Evolutionary conservation across 352 stramenopile genomes (phyloP), one percentile per base, ranked within the genome.

Genomic region (Phytophthora nicotianae): DNA sequence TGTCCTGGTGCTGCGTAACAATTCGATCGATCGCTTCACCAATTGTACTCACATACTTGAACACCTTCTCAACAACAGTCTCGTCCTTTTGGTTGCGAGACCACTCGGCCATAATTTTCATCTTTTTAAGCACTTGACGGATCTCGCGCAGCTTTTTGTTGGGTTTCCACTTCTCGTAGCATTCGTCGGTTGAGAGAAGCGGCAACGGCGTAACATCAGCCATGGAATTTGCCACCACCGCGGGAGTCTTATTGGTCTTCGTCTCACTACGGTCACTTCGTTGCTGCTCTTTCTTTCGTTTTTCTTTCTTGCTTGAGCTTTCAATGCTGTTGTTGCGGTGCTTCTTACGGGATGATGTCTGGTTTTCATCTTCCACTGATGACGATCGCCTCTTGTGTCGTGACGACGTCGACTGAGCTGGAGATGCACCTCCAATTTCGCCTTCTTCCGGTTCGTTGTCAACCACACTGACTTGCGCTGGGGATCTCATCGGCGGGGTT

Each of bases 41-140:
- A 46, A 95, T 95, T 32, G 81, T 89, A 47, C 75, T 87, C 43
- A 95, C 76, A 58, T 95, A 95, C 67, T 95, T 93, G 68, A 75
- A 83, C 61, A 95, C 80, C 66, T 95, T 95, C 50, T 95, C 87
- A 11, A 94, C 78, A 26, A 95, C 81, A 2, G 89, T 86, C 72
- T 91, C 81, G 40, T 95, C 83, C 35, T 85, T 88, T 55, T 94
- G 85, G 51, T 83, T 77, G 59, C 86, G 82, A 21, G 84, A 93
- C 87, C 87, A 95, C 14, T 85, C 63, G 21, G 69, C 73, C 79
- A 95, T 93, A 41, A 91, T 90, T 41, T 89, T 86, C 78, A 95
- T 90, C 68, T 95, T 95, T 65, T 95, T 95, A 4, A 95, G 75
- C 63, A 89, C 84, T 50, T 86, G 76, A 0, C 83, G 81, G 21